Base-by-base conservation (phyloP, 2,329 filamentous ascomycete genomes). In the Cercospora sp. region DNA sequence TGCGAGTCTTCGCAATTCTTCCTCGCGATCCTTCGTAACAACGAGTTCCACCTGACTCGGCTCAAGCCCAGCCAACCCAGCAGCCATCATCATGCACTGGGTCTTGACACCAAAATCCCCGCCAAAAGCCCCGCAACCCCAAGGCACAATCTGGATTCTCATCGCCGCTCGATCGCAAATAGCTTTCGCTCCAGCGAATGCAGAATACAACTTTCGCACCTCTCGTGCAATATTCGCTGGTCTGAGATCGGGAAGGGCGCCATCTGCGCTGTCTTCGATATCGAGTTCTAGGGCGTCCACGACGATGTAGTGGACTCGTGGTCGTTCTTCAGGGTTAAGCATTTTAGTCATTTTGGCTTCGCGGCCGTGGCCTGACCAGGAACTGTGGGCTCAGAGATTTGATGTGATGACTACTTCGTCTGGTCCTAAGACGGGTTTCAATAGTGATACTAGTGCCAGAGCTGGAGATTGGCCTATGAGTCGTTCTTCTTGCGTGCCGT, bases 61-160 rank as follows among this genome's bases (percentile, higher is more conserved):
- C 16, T 60, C 49, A 5, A 70, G n/a, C 9, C 62, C 66, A 21
- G 66, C 68, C n/a, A 68, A 26, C 12, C 45, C 63, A 51, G 61
- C 69, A 49, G 67, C 67, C 62, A 69, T 70, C 53, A 66, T 68
- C 65, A 70, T 71, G 21, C 62, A 67, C 51, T 59, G 62, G 43
- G 60, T 45, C 30, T 70, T 69, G 55, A 65, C 32, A n/a, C 57
- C 24, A 21, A 67, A 21, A 26, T 51, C 40, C 13, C 62, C 69
- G 3, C 69, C 65, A 43, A 67, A 68, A 10, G 67, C 61, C 6
- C 61, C 65, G 24, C 69, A 68, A 18, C 63, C 67, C 66, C 69
- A 68, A 24, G 68, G 66, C 34, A 63, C 66, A 28, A 70, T 62
- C 59, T 68, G 49, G 16, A 68, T 60, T 30, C 26, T 63, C 49